A percentile compares a stretch with the other conserved stretches of the same genome.
phyloP scores from a whole-genome alignment of 2,329 filamentous ascomycete genomes.

The Epichloe sylvatica region DNA sequence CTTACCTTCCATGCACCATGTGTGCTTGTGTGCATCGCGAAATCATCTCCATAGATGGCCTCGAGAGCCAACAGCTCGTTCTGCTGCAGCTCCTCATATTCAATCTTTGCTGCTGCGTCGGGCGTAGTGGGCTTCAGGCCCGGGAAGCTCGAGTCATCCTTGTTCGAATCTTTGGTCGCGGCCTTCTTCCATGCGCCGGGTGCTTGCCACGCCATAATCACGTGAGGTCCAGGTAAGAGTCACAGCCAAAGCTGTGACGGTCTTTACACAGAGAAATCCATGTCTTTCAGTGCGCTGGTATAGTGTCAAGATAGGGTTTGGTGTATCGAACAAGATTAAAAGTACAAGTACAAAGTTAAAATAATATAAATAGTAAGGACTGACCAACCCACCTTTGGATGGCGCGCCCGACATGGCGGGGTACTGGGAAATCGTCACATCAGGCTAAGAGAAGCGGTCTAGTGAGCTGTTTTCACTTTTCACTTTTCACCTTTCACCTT shows the following conservation, averaged over 20 bases:
- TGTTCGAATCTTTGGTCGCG: constrained; percentile 24
- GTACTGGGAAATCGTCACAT: not conserved
- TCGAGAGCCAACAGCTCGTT: constrained; percentile 77
- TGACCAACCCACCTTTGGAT: not conserved
- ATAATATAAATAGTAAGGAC: not conserved
- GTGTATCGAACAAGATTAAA: not conserved
- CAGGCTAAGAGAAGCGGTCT: too few species aligned
- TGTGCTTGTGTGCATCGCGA: constrained; percentile 55
- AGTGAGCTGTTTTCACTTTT: too few species aligned
- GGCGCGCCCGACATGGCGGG: not conserved
- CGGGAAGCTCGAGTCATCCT: constrained; percentile 37
- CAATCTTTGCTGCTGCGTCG: constrained; percentile 31
- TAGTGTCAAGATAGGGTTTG: not conserved
- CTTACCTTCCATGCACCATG: constrained; percentile 74
- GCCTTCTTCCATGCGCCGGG: constrained; percentile 35
- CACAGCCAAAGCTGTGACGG: constrained; percentile 39
- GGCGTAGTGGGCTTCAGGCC: constrained; percentile 32
- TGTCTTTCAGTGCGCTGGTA: constrained; percentile 11
- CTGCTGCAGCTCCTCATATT: constrained; percentile 74
- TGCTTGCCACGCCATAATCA: constrained; percentile 39
- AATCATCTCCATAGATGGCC: constrained; percentile 85
- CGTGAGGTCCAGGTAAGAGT: constrained; percentile 21
- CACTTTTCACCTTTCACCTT: too few species aligned
- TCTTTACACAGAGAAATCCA: constrained; percentile 34
- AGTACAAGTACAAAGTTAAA: not conserved